These are phyloP conservation scores for Aspergillus sclerotiicarbonarius DNA, from an alignment of 495 filamentous ascomycete genomes.

Conservation along the genomic window DNA sequence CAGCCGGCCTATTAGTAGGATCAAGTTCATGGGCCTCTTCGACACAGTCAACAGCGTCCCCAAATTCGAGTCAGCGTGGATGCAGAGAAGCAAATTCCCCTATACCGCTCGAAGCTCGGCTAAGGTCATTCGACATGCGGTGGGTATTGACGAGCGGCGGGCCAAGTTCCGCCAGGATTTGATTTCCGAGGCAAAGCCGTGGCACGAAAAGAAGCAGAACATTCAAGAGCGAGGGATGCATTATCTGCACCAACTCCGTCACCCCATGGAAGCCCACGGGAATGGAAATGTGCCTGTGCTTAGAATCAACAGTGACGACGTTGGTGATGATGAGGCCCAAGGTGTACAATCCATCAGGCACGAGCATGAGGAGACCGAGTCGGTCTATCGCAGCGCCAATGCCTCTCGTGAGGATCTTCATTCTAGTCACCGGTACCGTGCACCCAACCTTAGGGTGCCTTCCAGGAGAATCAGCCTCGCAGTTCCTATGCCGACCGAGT, in stretches of 20 bases:
- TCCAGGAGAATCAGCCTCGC: constrained; percentile 25
- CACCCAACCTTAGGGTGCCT: constrained; percentile 26
- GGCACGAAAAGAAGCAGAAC: constrained; percentile 31
- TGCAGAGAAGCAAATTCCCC: constrained; percentile 78
- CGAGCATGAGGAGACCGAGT: constrained; percentile 27
- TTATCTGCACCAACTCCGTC: constrained; percentile 23
- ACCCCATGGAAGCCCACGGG: constrained; percentile 14
- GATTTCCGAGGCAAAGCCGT: constrained; percentile 56
- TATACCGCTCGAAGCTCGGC: constrained; percentile 79
- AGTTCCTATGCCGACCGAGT: constrained; percentile 25
- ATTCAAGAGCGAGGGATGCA: constrained; percentile 34
- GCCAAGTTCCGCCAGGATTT: constrained; percentile 70
- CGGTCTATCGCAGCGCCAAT: constrained; percentile 35
- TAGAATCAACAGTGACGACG: constrained; percentile 27
- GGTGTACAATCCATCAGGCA: constrained; percentile 12
- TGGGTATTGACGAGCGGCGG: constrained; percentile 74
- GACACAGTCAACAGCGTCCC: constrained; percentile 76
- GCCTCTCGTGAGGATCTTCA: constrained; percentile 28
- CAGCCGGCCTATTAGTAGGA: constrained; percentile 69
- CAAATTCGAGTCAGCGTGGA: constrained; percentile 79
- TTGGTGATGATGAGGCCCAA: constrained; percentile 1
- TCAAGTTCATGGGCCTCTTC: constrained; percentile 53
- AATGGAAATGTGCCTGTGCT: constrained; percentile 32
- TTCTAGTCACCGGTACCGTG: constrained; percentile 40
- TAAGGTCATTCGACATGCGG: constrained; percentile 67